Evolutionary conservation across 441 rosid genomes (phyloP).

Genomic region (Syzygium malaccense): DNA sequence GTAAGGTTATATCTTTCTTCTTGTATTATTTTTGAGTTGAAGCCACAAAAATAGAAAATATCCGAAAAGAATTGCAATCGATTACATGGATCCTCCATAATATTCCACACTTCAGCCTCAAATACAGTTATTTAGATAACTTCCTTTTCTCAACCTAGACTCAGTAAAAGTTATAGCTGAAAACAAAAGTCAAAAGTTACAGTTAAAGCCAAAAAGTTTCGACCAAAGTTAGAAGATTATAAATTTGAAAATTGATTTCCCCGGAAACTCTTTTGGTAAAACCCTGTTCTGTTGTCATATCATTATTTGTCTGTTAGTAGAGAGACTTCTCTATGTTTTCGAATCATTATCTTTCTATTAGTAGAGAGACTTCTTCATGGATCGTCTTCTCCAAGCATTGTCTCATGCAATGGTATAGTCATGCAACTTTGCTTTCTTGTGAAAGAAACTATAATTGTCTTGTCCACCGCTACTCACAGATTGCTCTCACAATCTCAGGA

Average conservation of each 20-base stretch:
- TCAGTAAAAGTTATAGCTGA: neutral
- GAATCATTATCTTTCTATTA: neutral
- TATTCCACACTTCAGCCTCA: neutral
- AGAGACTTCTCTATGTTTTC: neutral
- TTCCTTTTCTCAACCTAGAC: neutral
- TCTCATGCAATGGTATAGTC: neutral
- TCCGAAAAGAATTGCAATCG: neutral
- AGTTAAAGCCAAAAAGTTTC: neutral
- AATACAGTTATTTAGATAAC: neutral
- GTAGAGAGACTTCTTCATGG: neutral
- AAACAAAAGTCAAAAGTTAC: neutral
- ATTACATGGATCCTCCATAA: neutral
- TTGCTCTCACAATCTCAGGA: neutral
- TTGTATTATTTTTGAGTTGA: neutral
- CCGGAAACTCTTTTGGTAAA: neutral
- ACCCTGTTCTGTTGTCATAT: neutral
- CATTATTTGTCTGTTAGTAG: neutral
- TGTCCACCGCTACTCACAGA: neutral
- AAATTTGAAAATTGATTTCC: neutral
- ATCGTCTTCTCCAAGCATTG: neutral
- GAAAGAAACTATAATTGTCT: neutral
- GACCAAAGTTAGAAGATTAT: neutral
- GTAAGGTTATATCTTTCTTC: neutral
- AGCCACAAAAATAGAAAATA: neutral
- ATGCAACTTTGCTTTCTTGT: neutral